These are phyloP conservation scores for Scleroderma citrinum DNA, from an alignment of 768 basidiomycete genomes.

Conservation along the genomic window DNA sequence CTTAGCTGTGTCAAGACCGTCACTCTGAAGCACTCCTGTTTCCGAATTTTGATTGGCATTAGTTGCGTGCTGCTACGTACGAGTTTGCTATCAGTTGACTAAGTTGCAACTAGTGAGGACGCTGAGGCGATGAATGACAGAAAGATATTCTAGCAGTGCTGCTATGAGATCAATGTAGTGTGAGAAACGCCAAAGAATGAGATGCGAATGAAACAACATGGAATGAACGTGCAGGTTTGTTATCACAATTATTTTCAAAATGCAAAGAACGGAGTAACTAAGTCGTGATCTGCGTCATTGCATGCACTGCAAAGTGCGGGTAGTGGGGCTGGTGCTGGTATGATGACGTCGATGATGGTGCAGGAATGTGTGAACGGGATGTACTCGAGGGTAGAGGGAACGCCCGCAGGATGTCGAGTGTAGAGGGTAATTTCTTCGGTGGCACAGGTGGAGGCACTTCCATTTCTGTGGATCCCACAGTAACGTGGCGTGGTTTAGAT, in stretches of 20 bases:
- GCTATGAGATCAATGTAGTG: conserved; percentile 17
- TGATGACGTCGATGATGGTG: conserved; percentile 5
- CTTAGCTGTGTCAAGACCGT: no score
- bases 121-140: conserved; percentile 4
- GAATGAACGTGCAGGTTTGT: neutral
- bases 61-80: neutral
- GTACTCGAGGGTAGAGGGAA: conserved; percentile 42
- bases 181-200: neutral
- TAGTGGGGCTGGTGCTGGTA: conserved; percentile 19
- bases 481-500: conserved; percentile 25
- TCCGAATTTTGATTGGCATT: no score
- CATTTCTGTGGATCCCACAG: conserved; percentile 20
- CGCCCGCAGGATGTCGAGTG: conserved; percentile 40
- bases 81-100: neutral
- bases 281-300: conserved; percentile 19
- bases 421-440: conserved; percentile 23
- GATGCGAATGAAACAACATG: neutral
- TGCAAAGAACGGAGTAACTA: neutral
- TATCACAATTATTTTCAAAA: neutral
- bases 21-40: no score
- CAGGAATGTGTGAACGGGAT: conserved; percentile 11
- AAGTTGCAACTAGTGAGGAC: neutral
- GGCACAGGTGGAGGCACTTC: conserved; percentile 20
- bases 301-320: conserved; percentile 18
- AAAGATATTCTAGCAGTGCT: conserved; percentile 26